Evolutionary conservation across 306 rosid genomes (phyloP).

Genomic region (Mimosa bimucronata): DNA sequence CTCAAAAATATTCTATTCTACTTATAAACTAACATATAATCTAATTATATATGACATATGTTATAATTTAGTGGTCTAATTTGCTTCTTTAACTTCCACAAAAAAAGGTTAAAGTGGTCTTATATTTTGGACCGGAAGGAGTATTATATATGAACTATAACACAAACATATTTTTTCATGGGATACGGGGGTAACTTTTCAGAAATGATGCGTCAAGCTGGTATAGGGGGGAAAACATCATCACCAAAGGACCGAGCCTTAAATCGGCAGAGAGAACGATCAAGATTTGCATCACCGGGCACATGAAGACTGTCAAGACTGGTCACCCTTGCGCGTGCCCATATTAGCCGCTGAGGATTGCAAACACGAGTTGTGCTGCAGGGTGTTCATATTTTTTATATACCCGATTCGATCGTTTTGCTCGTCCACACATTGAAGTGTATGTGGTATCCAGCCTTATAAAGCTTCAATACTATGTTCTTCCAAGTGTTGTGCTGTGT

Average conservation of each 20-base stretch:
- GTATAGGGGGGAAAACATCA: slow-evolving; percentile 74
- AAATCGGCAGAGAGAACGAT: slow-evolving; percentile 74
- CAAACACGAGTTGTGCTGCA: slow-evolving; percentile 44
- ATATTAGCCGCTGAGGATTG: slow-evolving; percentile 33
- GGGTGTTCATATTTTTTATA: slow-evolving; percentile 36
- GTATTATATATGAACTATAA: background rate
- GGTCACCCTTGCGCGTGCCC: slow-evolving; percentile 34
- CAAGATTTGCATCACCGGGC: slow-evolving; percentile 93
- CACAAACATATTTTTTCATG: background rate
- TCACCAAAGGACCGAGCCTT: slow-evolving; percentile 89
- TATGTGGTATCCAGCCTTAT: background rate
- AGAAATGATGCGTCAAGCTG: slow-evolving; percentile 99
- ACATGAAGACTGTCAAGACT: slow-evolving; percentile 43
- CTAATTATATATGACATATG: no score
- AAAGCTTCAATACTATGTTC: slow-evolving; percentile 22
- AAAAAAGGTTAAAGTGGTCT: no score
- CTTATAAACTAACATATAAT: no score
- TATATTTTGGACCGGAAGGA: no score
- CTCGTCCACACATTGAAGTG: background rate
- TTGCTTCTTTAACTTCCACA: no score
- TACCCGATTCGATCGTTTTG: slow-evolving; percentile 36
- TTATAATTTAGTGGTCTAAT: no score
- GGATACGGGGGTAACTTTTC: slow-evolving; percentile 39
- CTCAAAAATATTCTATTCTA: no score
- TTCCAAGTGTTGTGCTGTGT: slow-evolving; percentile 41